phyloP scores from a whole-genome alignment of 139 green algal species.

The Pleodorina starrii region DNA sequence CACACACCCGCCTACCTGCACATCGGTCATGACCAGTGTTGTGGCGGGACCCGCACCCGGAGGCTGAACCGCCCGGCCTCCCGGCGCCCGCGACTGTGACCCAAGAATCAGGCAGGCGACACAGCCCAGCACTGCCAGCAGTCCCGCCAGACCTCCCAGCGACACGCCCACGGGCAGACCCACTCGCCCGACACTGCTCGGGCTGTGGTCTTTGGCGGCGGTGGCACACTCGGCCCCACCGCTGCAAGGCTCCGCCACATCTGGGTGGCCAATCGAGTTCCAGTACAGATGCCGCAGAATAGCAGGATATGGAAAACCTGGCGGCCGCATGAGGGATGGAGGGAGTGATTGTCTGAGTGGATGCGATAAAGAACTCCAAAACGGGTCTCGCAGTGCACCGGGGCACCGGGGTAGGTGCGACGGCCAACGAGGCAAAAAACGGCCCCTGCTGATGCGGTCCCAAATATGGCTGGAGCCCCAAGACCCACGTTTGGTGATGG shows the following conservation, averaged over 20 bases:
- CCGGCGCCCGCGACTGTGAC: background rate
- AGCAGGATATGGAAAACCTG: slow-evolving; percentile 25
- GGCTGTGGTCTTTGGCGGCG: no score
- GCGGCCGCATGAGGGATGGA: background rate
- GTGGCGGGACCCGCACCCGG: slow-evolving; percentile 8
- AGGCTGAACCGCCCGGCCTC: background rate
- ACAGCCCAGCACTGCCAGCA: background rate
- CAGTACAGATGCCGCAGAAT: slow-evolving; percentile 11
- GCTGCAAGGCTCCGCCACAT: background rate
- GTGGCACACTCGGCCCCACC: no score
- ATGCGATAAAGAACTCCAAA: no score
- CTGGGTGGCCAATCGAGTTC: background rate
- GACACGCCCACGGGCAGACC: background rate
- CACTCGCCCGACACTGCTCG: background rate
- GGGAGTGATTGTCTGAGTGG: background rate
- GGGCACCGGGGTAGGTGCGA: background rate
- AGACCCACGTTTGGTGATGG: background rate
- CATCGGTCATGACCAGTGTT: slow-evolving; percentile 39
- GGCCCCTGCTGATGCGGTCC: background rate
- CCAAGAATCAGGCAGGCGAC: background rate
- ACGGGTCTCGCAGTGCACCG: no score
- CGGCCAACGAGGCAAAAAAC: background rate
- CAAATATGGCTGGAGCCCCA: background rate
- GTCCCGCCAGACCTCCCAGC: no score
- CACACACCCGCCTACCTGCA: slow-evolving; percentile 2